These are phyloP conservation scores for Rhizophagus clarus DNA, from an alignment of 192 early-diverging fungal genomes.

Conservation along the genomic window DNA sequence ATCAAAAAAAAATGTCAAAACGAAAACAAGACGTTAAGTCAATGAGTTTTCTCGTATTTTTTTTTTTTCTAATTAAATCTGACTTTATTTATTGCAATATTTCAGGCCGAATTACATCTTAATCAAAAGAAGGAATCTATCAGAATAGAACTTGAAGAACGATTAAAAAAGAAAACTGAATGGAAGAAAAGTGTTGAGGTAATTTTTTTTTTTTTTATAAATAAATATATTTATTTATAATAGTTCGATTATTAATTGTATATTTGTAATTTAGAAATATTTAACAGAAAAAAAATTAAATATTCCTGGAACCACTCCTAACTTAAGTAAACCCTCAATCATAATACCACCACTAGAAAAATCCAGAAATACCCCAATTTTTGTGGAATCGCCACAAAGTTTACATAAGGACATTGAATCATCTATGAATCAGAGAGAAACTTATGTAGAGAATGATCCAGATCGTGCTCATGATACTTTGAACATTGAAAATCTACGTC, in stretches of 20 bases:
- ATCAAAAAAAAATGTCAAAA: not conserved
- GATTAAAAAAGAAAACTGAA: not conserved
- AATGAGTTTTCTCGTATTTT: not conserved
- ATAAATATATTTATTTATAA: no score
- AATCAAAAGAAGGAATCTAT: not conserved
- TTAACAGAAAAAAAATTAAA: not conserved
- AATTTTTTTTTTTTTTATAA: not conserved
- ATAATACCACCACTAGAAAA: not conserved
- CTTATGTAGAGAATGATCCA: not conserved
- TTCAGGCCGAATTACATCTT: not conserved
- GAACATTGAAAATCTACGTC: not conserved
- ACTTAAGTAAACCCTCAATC: not conserved
- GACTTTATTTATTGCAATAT: not conserved
- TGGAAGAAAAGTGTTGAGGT: conserved; percentile 9
- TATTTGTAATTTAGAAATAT: not conserved
- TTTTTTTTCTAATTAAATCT: not conserved
- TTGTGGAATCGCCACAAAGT: not conserved
- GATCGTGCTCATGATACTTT: not conserved
- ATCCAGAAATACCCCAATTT: not conserved
- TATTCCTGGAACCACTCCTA: not conserved
- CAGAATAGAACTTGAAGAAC: not conserved
- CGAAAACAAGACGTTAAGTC: not conserved
- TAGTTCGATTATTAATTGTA: not conserved
- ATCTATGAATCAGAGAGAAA: not conserved
- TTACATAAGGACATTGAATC: not conserved